Conservation (phyloP, 2,329 filamentous ascomycete species). For the Emericellopsis atlantica region DNA sequence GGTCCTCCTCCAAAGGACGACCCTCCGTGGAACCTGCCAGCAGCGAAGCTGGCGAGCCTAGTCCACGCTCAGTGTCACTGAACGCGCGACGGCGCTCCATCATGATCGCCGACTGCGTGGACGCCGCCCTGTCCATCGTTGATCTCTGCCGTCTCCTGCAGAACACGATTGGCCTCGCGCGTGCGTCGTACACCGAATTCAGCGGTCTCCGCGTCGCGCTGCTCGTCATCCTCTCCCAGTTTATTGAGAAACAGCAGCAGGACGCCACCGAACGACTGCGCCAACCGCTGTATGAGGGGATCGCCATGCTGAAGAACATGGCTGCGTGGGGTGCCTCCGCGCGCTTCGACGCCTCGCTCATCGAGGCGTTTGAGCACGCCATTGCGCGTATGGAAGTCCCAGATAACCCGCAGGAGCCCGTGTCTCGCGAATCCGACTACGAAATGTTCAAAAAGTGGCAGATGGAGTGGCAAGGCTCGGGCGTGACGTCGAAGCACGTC, state of each 20-base stretch:
- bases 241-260: slow-evolving; percentile 7
- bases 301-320: slow-evolving; percentile 38
- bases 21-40: neutral
- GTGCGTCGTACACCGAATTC: slow-evolving; percentile 43
- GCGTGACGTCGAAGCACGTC: slow-evolving; percentile 2
- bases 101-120: slow-evolving; percentile 38
- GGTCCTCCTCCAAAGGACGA: too few species aligned
- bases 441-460: slow-evolving; percentile 8
- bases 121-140: slow-evolving; percentile 36
- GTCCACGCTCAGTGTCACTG: neutral
- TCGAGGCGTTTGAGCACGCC: slow-evolving; percentile 33
- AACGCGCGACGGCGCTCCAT: slow-evolving; percentile 4
- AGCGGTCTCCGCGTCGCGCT: slow-evolving; percentile 41
- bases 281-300: slow-evolving; percentile 31
- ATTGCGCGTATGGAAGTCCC: slow-evolving; percentile 25
- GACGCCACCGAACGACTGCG: slow-evolving; percentile 22
- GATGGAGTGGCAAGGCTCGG: slow-evolving; percentile 2
- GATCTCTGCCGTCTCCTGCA: slow-evolving; percentile 35
- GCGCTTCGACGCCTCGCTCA: slow-evolving; percentile 37
- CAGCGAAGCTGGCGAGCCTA: neutral
- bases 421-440: neutral
- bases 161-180: slow-evolving; percentile 37
- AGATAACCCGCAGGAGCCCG: neutral
- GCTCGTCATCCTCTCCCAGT: slow-evolving; percentile 30
- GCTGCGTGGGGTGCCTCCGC: slow-evolving; percentile 37